Evolutionary conservation across 2,329 filamentous ascomycete species (phyloP).

Genomic region (Penicillium psychrosexuale): DNA sequence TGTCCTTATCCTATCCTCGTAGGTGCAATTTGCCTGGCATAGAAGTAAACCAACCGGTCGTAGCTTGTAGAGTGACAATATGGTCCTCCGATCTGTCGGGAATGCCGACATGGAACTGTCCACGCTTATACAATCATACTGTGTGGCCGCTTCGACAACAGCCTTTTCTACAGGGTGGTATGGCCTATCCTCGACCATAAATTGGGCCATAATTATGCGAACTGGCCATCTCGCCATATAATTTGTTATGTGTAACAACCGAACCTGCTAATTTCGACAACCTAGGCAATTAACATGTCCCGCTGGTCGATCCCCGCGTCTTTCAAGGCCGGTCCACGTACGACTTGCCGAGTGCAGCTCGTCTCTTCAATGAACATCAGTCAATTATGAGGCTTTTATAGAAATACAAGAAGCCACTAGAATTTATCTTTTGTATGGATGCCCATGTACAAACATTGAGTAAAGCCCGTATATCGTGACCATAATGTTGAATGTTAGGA

Average conservation of each 20-base stretch:
- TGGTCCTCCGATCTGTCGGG: not conserved
- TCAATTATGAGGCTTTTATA: not conserved
- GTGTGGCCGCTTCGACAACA: not conserved
- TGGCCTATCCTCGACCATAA: not conserved
- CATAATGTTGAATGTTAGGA: not conserved
- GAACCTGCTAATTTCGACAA: too few relatives aligned
- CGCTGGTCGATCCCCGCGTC: not conserved
- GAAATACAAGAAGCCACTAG: not conserved
- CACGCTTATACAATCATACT: too few relatives aligned
- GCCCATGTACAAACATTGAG: too few relatives aligned
- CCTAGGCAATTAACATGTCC: not conserved
- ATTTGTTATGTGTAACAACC: too few relatives aligned
- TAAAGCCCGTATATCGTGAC: too few relatives aligned
- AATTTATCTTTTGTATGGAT: too few relatives aligned
- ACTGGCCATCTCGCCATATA: too few relatives aligned
- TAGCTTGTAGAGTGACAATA: slow-evolving; percentile 7
- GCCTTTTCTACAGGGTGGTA: not conserved
- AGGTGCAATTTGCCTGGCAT: slow-evolving; percentile 18
- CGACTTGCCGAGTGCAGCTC: not conserved
- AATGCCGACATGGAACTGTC: not conserved
- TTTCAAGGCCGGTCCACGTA: not conserved
- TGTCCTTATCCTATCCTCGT: slow-evolving; percentile 21
- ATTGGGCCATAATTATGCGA: not conserved
- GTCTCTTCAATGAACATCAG: not conserved
- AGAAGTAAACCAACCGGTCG: slow-evolving; percentile 15